A percentile compares a stretch with the other conserved stretches of the same genome.
Evolutionary conservation across 2,329 filamentous ascomycete species (phyloP).

Genomic region (Biscogniauxia mediterranea): DNA sequence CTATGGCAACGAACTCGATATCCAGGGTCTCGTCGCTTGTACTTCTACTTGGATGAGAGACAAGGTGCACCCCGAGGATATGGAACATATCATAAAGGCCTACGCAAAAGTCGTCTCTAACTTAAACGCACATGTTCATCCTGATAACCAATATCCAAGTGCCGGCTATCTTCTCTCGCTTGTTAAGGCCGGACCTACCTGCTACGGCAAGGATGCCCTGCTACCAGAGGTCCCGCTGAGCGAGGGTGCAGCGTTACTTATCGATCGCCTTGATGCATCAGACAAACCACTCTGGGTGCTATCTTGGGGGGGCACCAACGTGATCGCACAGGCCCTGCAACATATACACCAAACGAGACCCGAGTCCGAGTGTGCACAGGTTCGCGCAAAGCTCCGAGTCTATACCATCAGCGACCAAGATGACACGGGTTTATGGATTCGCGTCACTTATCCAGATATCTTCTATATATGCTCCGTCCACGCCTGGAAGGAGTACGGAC

Average conservation of each 20-base stretch:
- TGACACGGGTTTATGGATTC: constrained; percentile 55
- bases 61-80: constrained; percentile 33
- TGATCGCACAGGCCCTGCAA: constrained; percentile 45
- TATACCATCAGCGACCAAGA: constrained; percentile 61
- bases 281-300: constrained; percentile 46
- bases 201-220: constrained; percentile 13
- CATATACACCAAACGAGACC: constrained; percentile 34
- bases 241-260: background rate
- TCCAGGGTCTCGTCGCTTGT: constrained; percentile 34
- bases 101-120: constrained; percentile 39
- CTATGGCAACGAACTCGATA: constrained; percentile 39
- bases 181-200: constrained; percentile 34
- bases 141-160: constrained; percentile 36
- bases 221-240: background rate
- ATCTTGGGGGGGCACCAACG: constrained; percentile 50
- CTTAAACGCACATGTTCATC: constrained; percentile 42
- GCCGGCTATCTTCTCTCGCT: constrained; percentile 29
- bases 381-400: constrained; percentile 44
- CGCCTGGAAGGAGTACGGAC: constrained; percentile 53
- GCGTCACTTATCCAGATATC: constrained; percentile 50
- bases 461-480: constrained; percentile 57
- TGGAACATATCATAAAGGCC: constrained; percentile 36
- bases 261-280: constrained; percentile 1
- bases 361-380: constrained; percentile 28
- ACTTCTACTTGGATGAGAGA: constrained; percentile 38